Conservation (phyloP, 2,329 filamentous ascomycete species). For the Talaromyces sp. region DNA sequence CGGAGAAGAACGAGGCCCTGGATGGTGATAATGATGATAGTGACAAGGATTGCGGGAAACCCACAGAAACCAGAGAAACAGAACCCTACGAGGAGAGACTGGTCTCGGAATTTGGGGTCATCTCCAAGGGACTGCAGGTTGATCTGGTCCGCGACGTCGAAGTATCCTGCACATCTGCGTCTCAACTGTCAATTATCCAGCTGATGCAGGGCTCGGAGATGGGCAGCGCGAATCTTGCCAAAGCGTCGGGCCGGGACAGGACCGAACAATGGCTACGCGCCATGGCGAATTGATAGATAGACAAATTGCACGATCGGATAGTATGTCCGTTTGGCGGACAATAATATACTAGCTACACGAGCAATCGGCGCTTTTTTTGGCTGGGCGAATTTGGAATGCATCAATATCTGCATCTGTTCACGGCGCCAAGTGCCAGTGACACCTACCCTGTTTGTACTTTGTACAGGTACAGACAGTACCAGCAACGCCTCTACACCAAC, state of each 20-base stretch:
- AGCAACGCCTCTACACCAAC: not conserved
- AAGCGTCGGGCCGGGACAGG: slow-evolving; percentile 9
- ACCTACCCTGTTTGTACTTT: no score
- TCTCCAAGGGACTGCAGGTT: slow-evolving; percentile 2
- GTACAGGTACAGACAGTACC: no score
- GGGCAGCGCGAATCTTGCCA: slow-evolving; percentile 5
- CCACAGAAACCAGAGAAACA: not conserved
- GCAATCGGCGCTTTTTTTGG: not conserved
- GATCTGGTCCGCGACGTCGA: slow-evolving; percentile 1
- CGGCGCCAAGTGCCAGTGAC: not conserved
- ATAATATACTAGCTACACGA: not conserved
- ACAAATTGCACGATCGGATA: not conserved
- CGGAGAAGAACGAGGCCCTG: not conserved
- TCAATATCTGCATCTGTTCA: not conserved
- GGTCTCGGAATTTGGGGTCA: slow-evolving; percentile 2
- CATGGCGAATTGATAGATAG: not conserved
- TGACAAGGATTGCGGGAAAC: not conserved
- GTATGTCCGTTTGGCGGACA: not conserved
- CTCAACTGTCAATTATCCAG: not conserved
- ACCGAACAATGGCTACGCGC: slow-evolving; percentile 9
- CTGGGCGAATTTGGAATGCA: not conserved
- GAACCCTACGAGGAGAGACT: not conserved
- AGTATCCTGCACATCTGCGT: not conserved
- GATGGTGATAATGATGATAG: not conserved
- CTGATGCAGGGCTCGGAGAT: not conserved